These are phyloP conservation scores for Botrytis fabae DNA, from an alignment of 2,329 filamentous ascomycete genomes.

Conservation along the genomic window DNA sequence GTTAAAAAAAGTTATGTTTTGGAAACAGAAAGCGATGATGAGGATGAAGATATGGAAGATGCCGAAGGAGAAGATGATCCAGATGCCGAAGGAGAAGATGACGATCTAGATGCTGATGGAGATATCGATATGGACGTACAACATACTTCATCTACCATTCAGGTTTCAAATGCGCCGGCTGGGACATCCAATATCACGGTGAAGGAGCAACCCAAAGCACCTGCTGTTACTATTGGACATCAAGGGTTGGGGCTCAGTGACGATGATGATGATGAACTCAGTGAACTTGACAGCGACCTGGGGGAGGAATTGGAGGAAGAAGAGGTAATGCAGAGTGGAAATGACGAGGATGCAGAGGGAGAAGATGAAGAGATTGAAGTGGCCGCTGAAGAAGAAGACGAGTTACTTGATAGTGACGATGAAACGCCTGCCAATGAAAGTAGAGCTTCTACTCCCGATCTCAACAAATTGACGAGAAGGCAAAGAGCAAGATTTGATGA, in stretches of 20 bases:
- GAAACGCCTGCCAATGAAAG: slow-evolving; percentile 50
- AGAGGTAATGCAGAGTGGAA: slow-evolving; percentile 46
- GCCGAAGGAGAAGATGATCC: slow-evolving; percentile 45
- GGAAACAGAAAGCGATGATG: slow-evolving; percentile 46
- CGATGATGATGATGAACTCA: slow-evolving; percentile 43
- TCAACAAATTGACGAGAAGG: slow-evolving; percentile 66
- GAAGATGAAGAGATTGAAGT: slow-evolving; percentile 49
- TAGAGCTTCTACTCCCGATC: slow-evolving; percentile 59
- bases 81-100: slow-evolving; percentile 44
- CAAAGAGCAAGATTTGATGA: slow-evolving; percentile 62
- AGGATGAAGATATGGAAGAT: slow-evolving; percentile 44
- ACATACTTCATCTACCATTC: slow-evolving; percentile 38
- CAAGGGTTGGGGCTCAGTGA: slow-evolving; percentile 39
- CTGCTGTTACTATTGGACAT: slow-evolving; percentile 36
- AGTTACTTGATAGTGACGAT: slow-evolving; percentile 39
- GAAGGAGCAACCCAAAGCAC: slow-evolving; percentile 32
- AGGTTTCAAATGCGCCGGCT: slow-evolving; percentile 36
- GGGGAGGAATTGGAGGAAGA: slow-evolving; percentile 52
- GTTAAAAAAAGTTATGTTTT: slow-evolving; percentile 46
- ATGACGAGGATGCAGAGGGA: slow-evolving; percentile 46
- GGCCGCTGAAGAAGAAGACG: slow-evolving; percentile 43
- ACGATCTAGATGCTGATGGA: slow-evolving; percentile 49
- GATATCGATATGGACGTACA: slow-evolving; percentile 42
- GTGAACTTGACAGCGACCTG: slow-evolving; percentile 39
- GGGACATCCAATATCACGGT: slow-evolving; percentile 35